Evolutionary conservation across 352 stramenopile genomes (phyloP), one percentile per base, ranked within the genome.

Genomic region (Globisporangium okanoganense): DNA sequence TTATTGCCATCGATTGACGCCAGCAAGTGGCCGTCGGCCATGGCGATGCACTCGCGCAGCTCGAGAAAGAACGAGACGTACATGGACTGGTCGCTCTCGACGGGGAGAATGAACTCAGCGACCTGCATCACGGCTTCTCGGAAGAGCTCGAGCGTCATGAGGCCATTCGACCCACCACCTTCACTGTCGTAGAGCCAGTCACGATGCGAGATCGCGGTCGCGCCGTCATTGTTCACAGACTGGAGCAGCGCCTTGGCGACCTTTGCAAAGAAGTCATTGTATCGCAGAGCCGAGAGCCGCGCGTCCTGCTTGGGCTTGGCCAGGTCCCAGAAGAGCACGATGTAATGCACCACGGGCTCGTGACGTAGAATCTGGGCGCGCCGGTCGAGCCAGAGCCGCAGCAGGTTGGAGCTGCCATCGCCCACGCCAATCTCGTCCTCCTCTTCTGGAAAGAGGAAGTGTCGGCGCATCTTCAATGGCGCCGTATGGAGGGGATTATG

Each of bases 141-240:
- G 45, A 92, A 90, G 51, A 76, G 65, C 43, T 79, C 76, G 13
- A 71, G 36, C 49, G 63, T 56, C 63, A 92, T 71, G 5, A 63
- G 63, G 3, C 31, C 58, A 6, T 16, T 50, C 25, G 0, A 65
- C 43, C 29, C 14, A 20, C 5, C 56, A 13, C 67, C 69, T 63
- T 76, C 67, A 5, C 70, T 71, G 64, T 92, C 82, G 67, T 92
- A 92, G n/a, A 81, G 59, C 82, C 82, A 90, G 67, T 92, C 82
- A 12, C 78, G 69, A 44, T 73, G 56, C 0, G 77, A 79, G 27
- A 86, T 67, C 33, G 58, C 55, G 0, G 70, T 41, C 4, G 82
- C 80, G 24, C 69, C 25, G 22, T 80, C 56, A 29, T 64, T 62
- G 16, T 64, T 70, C 40, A 90, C 55, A 2, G 76, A 70, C 49